A percentile compares a stretch with the other conserved stretches of the same genome.
Evolutionary conservation across 495 filamentous ascomycete species (phyloP).

Genomic region (Aspergillus coremiiformis): DNA sequence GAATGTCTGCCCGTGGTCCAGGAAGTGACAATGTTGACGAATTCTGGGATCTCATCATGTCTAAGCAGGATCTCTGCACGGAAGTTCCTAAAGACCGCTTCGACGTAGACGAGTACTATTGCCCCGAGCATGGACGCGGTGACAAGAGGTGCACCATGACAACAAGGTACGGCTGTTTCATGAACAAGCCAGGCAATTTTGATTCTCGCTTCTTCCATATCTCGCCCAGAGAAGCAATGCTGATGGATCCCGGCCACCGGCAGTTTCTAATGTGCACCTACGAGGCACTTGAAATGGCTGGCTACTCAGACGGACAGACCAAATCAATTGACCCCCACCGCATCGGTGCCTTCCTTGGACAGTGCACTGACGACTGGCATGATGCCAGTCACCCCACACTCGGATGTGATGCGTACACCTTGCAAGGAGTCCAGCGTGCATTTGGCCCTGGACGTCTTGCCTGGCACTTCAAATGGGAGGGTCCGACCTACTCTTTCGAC

Average conservation of each 20-base stretch:
- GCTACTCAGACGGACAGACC: constrained; percentile 17
- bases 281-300: constrained; percentile 72
- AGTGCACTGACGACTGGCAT: constrained; percentile 71
- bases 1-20: constrained; percentile 35
- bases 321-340: constrained; percentile 34
- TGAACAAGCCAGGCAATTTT: constrained; percentile 28
- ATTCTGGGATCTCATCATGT: constrained; percentile 33
- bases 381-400: constrained; percentile 67
- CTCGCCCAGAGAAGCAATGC: constrained; percentile 34
- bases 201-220: constrained; percentile 31
- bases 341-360: constrained; percentile 71
- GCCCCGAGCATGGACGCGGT: constrained; percentile 28
- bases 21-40: constrained; percentile 20
- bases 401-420: constrained; percentile 72
- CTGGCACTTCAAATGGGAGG: background rate
- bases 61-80: constrained; percentile 29
- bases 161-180: constrained; percentile 27
- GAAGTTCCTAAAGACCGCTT: constrained; percentile 36
- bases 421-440: constrained; percentile 64
- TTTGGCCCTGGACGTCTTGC: constrained; percentile 54
- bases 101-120: constrained; percentile 30
- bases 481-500: background rate
- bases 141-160: constrained; percentile 25
- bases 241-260: constrained; percentile 73
- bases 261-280: constrained; percentile 66